Evolutionary conservation across 805 yeast genomes (phyloP).

Genomic region (Yarrowia sp.): DNA sequence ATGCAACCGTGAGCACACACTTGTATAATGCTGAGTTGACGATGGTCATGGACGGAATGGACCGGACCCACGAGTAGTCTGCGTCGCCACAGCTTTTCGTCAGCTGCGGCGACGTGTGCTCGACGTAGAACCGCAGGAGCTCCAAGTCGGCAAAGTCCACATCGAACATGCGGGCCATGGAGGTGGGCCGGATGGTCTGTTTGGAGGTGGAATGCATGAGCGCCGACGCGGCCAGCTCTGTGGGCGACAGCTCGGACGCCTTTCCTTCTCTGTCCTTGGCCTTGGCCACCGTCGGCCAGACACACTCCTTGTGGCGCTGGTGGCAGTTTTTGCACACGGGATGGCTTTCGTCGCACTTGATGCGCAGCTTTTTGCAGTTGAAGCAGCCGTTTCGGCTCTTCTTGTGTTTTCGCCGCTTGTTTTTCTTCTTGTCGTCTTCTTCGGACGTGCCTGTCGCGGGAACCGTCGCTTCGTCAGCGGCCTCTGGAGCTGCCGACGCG

Average conservation of each 20-base stretch:
- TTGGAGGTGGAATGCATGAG: constrained; percentile 19
- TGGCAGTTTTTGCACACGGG: constrained; percentile 33
- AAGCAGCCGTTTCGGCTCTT: constrained; percentile 34
- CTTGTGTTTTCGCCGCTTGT: constrained; percentile 32
- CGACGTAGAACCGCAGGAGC: constrained; percentile 18
- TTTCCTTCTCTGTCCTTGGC: constrained; percentile 1
- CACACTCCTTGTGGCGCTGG: constrained; percentile 30
- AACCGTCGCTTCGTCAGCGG: not conserved
- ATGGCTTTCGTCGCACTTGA: constrained; percentile 34
- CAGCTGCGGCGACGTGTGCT: constrained; percentile 20
- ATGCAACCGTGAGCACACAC: constrained; percentile 18
- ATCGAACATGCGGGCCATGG: constrained; percentile 24
- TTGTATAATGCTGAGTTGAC: constrained; percentile 22
- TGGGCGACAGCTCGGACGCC: constrained; percentile 8
- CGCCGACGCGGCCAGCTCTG: constrained; percentile 16
- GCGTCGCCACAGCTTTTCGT: constrained; percentile 19
- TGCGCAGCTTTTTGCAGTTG: constrained; percentile 33
- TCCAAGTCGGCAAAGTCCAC: constrained; percentile 26
- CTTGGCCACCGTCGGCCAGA: constrained; percentile 25
- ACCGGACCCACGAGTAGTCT: constrained; percentile 22
- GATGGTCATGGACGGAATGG: constrained; percentile 25
- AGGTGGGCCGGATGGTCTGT: constrained; percentile 2
- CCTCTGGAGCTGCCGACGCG: not conserved
- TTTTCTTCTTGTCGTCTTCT: constrained; percentile 25
- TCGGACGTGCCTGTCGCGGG: not conserved